These are phyloP conservation scores for Poa pratensis DNA, from an alignment of 176 grass and related monocot species.

Conservation along the genomic window DNA sequence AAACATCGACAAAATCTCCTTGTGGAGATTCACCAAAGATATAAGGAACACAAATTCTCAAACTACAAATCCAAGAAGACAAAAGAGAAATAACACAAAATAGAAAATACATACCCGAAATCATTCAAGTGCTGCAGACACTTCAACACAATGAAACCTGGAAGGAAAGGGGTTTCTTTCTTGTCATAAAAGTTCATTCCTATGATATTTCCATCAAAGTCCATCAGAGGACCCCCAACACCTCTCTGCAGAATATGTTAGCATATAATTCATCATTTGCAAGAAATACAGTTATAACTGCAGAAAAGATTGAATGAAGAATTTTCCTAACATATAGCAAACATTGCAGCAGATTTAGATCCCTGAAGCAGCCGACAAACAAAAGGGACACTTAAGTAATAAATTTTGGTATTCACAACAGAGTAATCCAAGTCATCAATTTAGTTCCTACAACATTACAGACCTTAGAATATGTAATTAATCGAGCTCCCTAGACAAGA, in stretches of 20 bases:
- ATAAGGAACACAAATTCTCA: neutral
- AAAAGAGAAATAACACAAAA: neutral
- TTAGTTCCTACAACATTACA: neutral
- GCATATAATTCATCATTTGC: conserved; percentile 9
- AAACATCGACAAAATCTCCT: neutral
- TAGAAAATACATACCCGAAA: neutral
- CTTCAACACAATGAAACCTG: conserved; percentile 42
- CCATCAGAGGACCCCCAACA: conserved; percentile 33
- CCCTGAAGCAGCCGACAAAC: neutral
- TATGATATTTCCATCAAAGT: conserved; percentile 28
- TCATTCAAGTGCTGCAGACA: conserved; percentile 31
- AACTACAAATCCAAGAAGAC: neutral
- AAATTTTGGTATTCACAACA: neutral
- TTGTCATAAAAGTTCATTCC: conserved; percentile 31
- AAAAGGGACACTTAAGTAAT: neutral
- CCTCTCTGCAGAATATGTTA: conserved; percentile 2
- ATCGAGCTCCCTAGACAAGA: neutral
- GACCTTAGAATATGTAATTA: neutral
- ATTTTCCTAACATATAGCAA: neutral
- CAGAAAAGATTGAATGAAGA: neutral
- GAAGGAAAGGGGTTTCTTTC: conserved; percentile 38
- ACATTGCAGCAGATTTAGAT: neutral
- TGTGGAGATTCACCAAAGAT: neutral
- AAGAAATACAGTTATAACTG: neutral
- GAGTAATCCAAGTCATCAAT: neutral